These are phyloP conservation scores for Carnegiea gigantea DNA, from an alignment of 179 eudicot species.

Conservation along the genomic window DNA sequence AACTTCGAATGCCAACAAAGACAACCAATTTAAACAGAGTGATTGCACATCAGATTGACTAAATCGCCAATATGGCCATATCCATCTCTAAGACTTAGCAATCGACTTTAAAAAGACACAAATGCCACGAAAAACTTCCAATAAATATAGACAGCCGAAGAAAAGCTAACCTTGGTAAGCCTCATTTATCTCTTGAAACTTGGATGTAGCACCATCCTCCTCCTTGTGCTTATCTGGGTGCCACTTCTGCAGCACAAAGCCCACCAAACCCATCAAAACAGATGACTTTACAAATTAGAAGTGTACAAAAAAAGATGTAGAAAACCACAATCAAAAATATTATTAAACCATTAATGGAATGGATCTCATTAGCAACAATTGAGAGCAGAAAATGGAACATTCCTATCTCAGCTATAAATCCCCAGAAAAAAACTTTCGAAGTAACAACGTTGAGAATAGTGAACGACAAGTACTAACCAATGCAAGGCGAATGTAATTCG, in stretches of 20 bases:
- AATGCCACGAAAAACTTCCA: background rate
- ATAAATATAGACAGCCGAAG: background rate
- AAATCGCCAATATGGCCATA: background rate
- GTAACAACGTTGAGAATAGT: too few species aligned
- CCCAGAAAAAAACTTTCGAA: background rate
- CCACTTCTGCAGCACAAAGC: slow-evolving; percentile 63
- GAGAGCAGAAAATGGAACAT: background rate
- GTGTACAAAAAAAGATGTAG: too few species aligned
- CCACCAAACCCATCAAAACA: slow-evolving; percentile 12
- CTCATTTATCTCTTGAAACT: slow-evolving; percentile 88
- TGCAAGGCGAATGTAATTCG: slow-evolving; percentile 85
- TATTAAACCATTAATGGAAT: too few species aligned
- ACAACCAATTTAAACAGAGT: background rate
- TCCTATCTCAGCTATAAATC: background rate
- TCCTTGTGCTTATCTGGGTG: slow-evolving; percentile 87
- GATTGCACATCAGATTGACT: background rate
- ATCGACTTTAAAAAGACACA: background rate
- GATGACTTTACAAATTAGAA: background rate
- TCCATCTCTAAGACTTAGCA: background rate
- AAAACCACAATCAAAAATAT: too few species aligned
- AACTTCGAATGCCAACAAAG: slow-evolving; percentile 7
- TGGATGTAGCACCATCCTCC: slow-evolving; percentile 58
- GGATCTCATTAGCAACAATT: background rate
- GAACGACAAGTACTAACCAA: slow-evolving; percentile 45
- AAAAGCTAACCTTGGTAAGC: slow-evolving; percentile 75